Evolutionary conservation across 257 asterid species (phyloP).

Genomic region (Verbascum thapsus): DNA sequence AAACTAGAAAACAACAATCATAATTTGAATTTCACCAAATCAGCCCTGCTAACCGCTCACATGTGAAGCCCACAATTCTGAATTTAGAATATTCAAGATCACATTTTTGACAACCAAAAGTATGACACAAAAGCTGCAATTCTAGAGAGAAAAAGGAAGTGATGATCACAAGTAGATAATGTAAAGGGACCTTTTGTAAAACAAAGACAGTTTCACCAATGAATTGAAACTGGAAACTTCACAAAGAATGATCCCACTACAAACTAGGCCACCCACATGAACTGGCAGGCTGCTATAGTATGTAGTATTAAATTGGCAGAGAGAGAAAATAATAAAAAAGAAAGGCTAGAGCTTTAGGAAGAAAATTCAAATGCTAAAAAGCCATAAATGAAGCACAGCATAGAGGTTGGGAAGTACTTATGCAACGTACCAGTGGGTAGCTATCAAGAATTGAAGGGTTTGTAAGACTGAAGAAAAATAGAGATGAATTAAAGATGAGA

Average conservation of each 20-base stretch:
- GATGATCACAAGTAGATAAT: too few species aligned
- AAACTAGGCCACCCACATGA: too few species aligned
- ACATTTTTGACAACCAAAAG: too few species aligned
- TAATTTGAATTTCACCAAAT: too few species aligned
- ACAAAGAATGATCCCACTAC: conserved; percentile 1
- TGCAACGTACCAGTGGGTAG: conserved; percentile 26
- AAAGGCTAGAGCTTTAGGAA: conserved; percentile 12
- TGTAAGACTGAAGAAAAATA: conserved; percentile 21
- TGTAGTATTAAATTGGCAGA: too few species aligned
- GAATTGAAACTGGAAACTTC: conserved; percentile 19
- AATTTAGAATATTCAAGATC: background rate
- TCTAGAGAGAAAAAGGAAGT: too few species aligned
- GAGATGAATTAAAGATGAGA: conserved; percentile 21
- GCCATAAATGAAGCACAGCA: conserved; percentile 29
- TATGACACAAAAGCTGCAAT: too few species aligned
- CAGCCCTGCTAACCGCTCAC: too few species aligned
- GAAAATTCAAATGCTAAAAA: conserved; percentile 19
- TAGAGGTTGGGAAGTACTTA: background rate
- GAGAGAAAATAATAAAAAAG: too few species aligned
- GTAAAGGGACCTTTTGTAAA: background rate
- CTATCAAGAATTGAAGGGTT: conserved; percentile 35
- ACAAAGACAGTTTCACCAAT: conserved; percentile 21
- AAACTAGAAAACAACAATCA: background rate
- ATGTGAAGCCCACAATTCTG: background rate
- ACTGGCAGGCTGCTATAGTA: too few species aligned